Conservation (phyloP, 306 rosid genomes). For the Cucurbita ficifolia region DNA sequence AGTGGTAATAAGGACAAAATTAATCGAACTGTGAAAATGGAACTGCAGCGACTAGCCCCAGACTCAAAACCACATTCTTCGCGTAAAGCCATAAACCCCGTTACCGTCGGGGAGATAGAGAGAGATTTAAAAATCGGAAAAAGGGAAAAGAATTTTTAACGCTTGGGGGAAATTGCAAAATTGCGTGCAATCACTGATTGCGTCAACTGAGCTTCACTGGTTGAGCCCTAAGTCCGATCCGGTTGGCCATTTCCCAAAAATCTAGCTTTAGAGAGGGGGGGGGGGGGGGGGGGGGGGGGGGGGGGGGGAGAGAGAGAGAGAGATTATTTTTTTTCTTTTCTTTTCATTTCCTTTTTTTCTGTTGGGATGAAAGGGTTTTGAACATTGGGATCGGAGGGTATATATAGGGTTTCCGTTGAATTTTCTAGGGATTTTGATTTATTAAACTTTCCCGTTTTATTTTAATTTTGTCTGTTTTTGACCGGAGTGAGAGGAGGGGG, state of each 20-base stretch:
- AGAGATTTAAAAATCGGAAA: slow-evolving; percentile 2
- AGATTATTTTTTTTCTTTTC: background rate
- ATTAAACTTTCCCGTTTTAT: slow-evolving; percentile 18
- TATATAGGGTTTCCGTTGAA: slow-evolving; percentile 25
- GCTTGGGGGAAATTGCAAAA: background rate
- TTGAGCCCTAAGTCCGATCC: slow-evolving; percentile 8
- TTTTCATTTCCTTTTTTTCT: background rate
- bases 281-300: background rate
- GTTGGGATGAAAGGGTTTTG: slow-evolving; percentile 21
- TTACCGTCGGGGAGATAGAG: slow-evolving; percentile 6
- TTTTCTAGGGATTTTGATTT: slow-evolving; percentile 32
- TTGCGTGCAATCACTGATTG: slow-evolving; percentile 5
- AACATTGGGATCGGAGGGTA: slow-evolving; percentile 84
- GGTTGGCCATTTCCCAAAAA: slow-evolving; percentile 4
- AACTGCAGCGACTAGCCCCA: background rate
- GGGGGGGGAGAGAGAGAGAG: no score
- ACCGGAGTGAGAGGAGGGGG: slow-evolving; percentile 11
- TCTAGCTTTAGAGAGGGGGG: background rate
- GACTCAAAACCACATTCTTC: background rate
- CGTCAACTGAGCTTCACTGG: slow-evolving; percentile 10
- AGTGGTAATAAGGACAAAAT: background rate
- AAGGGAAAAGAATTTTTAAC: background rate
- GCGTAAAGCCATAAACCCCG: slow-evolving; percentile 3
- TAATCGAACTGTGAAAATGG: background rate
- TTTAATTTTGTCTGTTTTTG: slow-evolving; percentile 7